phyloP scores from a whole-genome alignment of 2,329 filamentous ascomycete species.

The Xylariaceae sp. region DNA sequence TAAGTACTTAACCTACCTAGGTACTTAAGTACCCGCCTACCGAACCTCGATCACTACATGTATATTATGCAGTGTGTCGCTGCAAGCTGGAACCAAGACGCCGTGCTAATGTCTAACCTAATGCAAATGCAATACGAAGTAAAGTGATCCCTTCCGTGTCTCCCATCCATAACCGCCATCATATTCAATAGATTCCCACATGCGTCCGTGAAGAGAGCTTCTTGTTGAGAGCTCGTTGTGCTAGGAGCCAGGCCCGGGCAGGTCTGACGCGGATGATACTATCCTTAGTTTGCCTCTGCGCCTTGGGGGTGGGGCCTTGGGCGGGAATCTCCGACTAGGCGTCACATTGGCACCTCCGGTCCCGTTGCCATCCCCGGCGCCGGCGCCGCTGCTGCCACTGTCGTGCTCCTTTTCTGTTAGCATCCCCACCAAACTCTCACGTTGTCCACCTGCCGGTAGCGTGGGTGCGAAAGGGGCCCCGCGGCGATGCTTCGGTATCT shows the following conservation, averaged over 20 bases:
- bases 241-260: slow-evolving; percentile 4
- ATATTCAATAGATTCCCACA: too few relatives aligned
- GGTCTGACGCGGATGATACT: slow-evolving; percentile 19
- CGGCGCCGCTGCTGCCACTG: too few relatives aligned
- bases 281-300: slow-evolving; percentile 38
- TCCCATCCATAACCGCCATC: neutral
- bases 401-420: too few relatives aligned
- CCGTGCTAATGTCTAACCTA: slow-evolving; percentile 2
- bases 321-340: slow-evolving; percentile 29
- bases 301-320: slow-evolving; percentile 35
- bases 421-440: too few relatives aligned
- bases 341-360: slow-evolving; percentile 5
- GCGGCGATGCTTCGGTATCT: slow-evolving; percentile 52
- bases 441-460: slow-evolving; percentile 1
- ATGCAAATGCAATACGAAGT: slow-evolving; percentile 2
- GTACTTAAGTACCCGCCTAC: too few relatives aligned
- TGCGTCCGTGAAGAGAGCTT: too few relatives aligned
- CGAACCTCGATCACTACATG: too few relatives aligned
- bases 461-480: slow-evolving; percentile 37
- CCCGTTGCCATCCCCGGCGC: neutral
- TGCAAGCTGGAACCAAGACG: neutral
- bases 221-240: neutral
- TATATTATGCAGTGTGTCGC: too few relatives aligned
- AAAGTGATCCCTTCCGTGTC: neutral
- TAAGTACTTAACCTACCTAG: too few relatives aligned